A percentile compares a stretch with the other conserved stretches of the same genome.
Conservation (phyloP, 1,284 basidiomycete species). For the Ceratobasidium sp. region DNA sequence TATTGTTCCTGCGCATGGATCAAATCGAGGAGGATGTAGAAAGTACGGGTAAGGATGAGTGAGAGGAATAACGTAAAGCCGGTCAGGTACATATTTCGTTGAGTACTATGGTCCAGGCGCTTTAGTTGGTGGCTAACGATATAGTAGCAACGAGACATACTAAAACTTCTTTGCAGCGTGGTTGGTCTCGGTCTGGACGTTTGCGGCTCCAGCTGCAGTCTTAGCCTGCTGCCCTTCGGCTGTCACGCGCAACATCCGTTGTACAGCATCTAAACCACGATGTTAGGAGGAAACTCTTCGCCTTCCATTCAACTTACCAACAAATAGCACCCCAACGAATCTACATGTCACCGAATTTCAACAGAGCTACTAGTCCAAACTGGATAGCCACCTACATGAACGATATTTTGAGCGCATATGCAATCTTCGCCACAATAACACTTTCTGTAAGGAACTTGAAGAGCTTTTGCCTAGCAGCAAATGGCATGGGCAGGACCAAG, state of each 20-base stretch:
- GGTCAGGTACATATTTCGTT: constrained; percentile 88
- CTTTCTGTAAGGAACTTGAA: constrained; percentile 80
- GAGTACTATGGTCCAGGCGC: constrained; percentile 59
- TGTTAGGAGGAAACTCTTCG: background rate
- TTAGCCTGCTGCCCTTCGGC: constrained; percentile 78
- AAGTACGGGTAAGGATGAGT: constrained; percentile 89
- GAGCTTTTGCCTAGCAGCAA: constrained; percentile 71
- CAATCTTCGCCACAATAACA: constrained; percentile 71
- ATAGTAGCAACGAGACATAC: constrained; percentile 57
- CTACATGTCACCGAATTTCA: constrained; percentile 53
- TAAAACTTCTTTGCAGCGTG: constrained; percentile 93
- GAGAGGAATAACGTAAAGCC: constrained; percentile 94
- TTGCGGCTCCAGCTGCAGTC: constrained; percentile 62
- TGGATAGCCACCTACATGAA: constrained; percentile 74
- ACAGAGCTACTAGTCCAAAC: background rate
- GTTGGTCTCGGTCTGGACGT: constrained; percentile 82
- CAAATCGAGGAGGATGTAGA: constrained; percentile 90
- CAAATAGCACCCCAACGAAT: constrained; percentile 84
- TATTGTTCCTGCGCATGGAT: constrained; percentile 90
- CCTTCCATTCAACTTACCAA: constrained; percentile 46
- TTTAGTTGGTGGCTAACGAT: background rate
- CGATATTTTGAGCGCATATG: constrained; percentile 87
- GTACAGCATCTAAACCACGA: constrained; percentile 76
- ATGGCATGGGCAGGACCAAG: constrained; percentile 79
- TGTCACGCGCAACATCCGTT: constrained; percentile 89